phyloP scores from a whole-genome alignment of 805 yeast genomes.

The Saccharomyces cerevisiae region DNA sequence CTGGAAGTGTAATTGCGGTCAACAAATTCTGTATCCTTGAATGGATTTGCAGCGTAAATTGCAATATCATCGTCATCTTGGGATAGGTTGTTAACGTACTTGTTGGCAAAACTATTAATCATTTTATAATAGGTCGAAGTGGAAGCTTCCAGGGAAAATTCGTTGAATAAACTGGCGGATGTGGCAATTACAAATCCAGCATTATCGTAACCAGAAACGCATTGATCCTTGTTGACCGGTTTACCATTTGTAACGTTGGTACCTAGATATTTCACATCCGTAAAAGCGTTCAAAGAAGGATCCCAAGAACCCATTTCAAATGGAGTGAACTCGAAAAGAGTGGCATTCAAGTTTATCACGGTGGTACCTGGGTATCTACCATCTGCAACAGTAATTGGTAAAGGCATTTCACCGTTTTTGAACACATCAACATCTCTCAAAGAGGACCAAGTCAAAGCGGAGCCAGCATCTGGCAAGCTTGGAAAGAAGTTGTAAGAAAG shows the following conservation, averaged over 20 bases:
- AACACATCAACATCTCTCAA: constrained; percentile 55
- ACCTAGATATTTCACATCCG: constrained; percentile 63
- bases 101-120: constrained; percentile 32
- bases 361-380: constrained; percentile 57
- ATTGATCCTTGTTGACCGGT: constrained; percentile 38
- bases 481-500: constrained; percentile 68
- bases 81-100: constrained; percentile 40
- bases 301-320: constrained; percentile 86
- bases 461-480: constrained; percentile 51
- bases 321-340: constrained; percentile 57
- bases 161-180: constrained; percentile 73
- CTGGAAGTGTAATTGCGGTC: constrained; percentile 28
- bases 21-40: constrained; percentile 35
- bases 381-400: constrained; percentile 58
- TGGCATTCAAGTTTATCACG: constrained; percentile 56
- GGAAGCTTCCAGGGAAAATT: constrained; percentile 45
- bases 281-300: constrained; percentile 56
- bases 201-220: constrained; percentile 68
- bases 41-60: constrained; percentile 66
- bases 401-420: constrained; percentile 57
- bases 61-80: constrained; percentile 58
- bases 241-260: constrained; percentile 53
- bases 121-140: constrained; percentile 41
- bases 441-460: constrained; percentile 50
- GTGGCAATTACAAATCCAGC: constrained; percentile 78